Percentiles rank a stretch among this genome's conserved stretches.
phyloP scores from a whole-genome alignment of 345 rosid genomes.

The Excoecaria cochinchinensis region DNA sequence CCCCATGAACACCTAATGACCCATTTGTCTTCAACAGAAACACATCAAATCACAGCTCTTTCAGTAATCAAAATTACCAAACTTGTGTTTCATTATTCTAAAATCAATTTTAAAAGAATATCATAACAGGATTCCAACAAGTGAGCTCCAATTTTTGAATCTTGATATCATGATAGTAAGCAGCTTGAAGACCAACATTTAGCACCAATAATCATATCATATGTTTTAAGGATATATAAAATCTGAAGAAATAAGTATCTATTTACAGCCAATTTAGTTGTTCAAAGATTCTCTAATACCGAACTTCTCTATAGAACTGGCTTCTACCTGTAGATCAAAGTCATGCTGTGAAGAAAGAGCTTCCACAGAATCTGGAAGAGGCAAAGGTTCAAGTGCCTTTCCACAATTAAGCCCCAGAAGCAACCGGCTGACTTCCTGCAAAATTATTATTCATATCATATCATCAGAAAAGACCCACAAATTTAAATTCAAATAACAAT shows the following conservation, averaged over 20 bases:
- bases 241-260: neutral
- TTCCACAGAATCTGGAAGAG: slow-evolving; percentile 52
- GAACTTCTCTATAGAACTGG: neutral
- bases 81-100: neutral
- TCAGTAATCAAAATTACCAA: neutral
- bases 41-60: neutral
- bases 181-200: neutral
- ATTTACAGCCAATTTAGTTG: neutral
- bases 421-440: slow-evolving; percentile 82
- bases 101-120: neutral
- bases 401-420: slow-evolving; percentile 81
- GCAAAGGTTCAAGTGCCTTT: slow-evolving; percentile 43
- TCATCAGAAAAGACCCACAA: neutral
- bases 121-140: neutral
- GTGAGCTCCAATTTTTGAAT: neutral
- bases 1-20: neutral
- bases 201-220: neutral
- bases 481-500: neutral
- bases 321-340: slow-evolving; percentile 77
- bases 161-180: neutral
- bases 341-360: slow-evolving; percentile 52
- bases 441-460: slow-evolving; percentile 14
- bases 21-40: neutral
- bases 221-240: neutral
- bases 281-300: neutral